phyloP scores from a whole-genome alignment of 148 eudicot species.

The Rhododendron williamsianum region DNA sequence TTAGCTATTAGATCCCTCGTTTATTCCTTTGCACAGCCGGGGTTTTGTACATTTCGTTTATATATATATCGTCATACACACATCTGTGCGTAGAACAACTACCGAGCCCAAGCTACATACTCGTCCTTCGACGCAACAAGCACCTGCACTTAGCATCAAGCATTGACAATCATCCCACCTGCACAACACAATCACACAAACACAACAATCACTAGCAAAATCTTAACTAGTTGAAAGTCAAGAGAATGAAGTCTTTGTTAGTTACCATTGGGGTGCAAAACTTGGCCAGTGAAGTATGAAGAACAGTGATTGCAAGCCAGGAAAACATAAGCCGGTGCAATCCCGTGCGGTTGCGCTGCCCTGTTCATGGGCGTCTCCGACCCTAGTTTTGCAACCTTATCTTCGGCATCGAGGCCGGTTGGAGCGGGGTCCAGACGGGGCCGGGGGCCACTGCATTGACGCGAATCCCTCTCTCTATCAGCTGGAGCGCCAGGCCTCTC shows the following conservation, averaged over 20 bases:
- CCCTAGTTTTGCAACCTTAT: neutral
- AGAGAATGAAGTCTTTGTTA: neutral
- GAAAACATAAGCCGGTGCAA: neutral
- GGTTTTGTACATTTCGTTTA: neutral
- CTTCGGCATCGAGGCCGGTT: neutral
- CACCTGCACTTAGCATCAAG: neutral
- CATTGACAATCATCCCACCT: slow-evolving; percentile 6
- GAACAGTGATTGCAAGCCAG: slow-evolving; percentile 6
- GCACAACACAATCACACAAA: neutral
- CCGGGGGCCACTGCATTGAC: neutral
- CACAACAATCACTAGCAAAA: neutral
- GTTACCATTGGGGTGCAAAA: slow-evolving; percentile 2
- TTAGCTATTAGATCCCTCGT: neutral
- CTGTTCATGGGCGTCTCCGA: neutral
- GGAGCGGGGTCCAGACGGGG: neutral
- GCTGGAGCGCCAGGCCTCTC: slow-evolving; percentile 23
- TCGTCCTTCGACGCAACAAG: neutral
- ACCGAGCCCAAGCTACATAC: neutral
- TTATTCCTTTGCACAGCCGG: neutral
- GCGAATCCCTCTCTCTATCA: slow-evolving; percentile 6
- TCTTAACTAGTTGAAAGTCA: neutral
- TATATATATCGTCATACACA: too few relatives aligned
- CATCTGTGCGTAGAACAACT: neutral
- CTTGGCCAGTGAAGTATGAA: slow-evolving; percentile 3
- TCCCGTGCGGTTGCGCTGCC: neutral